phyloP scores from a whole-genome alignment of 352 stramenopile species.

The Pythium sp. region DNA sequence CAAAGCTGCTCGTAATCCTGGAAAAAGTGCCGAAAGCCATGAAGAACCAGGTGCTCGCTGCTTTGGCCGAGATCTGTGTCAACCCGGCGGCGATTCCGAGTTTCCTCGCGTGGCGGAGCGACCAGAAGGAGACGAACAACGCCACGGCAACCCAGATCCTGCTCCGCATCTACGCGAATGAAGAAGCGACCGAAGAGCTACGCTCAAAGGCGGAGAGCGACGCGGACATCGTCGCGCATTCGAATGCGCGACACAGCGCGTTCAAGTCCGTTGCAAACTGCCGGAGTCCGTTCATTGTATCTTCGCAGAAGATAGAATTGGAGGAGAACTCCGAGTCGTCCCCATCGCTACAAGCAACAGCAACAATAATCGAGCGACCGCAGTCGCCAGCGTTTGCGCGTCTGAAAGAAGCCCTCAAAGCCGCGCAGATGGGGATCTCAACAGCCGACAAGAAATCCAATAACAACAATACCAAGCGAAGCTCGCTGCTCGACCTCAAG shows the following conservation, averaged over 20 bases:
- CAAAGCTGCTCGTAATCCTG: constrained; percentile 61
- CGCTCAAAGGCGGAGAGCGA: constrained; percentile 12
- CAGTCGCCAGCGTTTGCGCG: constrained; percentile 65
- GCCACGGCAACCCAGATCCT: constrained; percentile 55
- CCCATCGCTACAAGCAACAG: constrained; percentile 3
- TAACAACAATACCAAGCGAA: constrained; percentile 13
- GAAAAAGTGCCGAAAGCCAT: constrained; percentile 47
- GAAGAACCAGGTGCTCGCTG: constrained; percentile 57
- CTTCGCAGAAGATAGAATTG: background rate
- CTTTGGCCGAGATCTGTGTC: constrained; percentile 64
- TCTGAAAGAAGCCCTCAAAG: constrained; percentile 66
- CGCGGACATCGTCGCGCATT: constrained; percentile 22
- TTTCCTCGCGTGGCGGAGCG: constrained; percentile 57
- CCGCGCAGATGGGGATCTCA: constrained; percentile 28
- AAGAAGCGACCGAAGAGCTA: constrained; percentile 46
- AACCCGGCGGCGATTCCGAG: constrained; percentile 71
- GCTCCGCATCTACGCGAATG: constrained; percentile 60
- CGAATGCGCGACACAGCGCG: constrained; percentile 35
- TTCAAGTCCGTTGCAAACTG: constrained; percentile 57
- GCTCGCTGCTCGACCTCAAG: constrained; percentile 31
- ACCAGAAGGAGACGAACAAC: constrained; percentile 44
- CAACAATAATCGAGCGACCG: constrained; percentile 23
- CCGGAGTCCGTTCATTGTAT: constrained; percentile 38
- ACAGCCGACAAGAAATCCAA: constrained; percentile 1
- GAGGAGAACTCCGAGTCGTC: background rate